Base-by-base conservation (phyloP, 83 land plant genomes). In the Diphasiastrum complanatum region DNA sequence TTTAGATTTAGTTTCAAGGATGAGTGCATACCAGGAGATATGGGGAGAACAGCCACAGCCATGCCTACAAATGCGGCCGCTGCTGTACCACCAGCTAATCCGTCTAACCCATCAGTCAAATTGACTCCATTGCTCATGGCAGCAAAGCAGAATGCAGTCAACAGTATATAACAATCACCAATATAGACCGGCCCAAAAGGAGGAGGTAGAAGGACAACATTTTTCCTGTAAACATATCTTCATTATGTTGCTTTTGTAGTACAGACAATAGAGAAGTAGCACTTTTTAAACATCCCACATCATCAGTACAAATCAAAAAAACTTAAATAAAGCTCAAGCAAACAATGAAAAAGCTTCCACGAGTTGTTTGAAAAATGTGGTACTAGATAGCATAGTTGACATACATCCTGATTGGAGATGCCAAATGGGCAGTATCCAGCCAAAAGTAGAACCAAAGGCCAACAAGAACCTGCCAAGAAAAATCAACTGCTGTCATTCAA, bases 71-170 rank as follows among this genome's bases (percentile, higher is more conserved):
- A 85, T 24, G 91, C 84, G 63, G 79, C 73, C 43, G 91, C 96
- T 36, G 86, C 74, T 30, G 80, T 74, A 26, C 98, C 98, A 5
- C 78, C 91, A 69, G 96, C 91, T 54, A 93, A 73, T 20, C 98
- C 98, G 71, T 93, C 98, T 70, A 89, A 82, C 6, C 96, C 91
- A 70, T 93, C 98, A 14, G 96, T 93, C 48, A 81, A 69, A 36
- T 88, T 83, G 26, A 89, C 77, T 23, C 86, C 91, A 76, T 82
- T 85, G 49, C 78, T 84, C 98, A 93, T 83, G 33, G 84, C 73
- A 18, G 81, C 89, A 74, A 88, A 93, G 72, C 86, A 85, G 53
- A 93, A 85, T 43, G 91, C 61, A 43, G 84, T 70, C 60, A 89
- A 40, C 56, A 77, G 66, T 1, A 81, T 62, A 66, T 93, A 93